These are phyloP conservation scores for Fusarium albosuccineum DNA, from an alignment of 2,329 filamentous ascomycete species.

Conservation along the genomic window DNA sequence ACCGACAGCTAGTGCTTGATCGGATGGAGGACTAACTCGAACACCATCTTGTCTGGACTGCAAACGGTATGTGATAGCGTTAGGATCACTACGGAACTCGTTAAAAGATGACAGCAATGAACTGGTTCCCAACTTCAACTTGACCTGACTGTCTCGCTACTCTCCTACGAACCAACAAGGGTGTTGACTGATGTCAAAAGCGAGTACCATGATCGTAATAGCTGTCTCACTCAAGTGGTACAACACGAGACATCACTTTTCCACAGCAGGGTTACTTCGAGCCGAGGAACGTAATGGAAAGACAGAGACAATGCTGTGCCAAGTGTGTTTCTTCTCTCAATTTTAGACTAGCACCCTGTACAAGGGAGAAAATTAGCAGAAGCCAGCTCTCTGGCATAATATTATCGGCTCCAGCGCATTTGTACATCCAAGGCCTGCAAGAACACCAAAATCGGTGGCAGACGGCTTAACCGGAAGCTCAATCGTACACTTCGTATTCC, in stretches of 20 bases:
- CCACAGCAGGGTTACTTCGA: neutral
- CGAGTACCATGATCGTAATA: too few species aligned
- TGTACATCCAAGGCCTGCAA: constrained; percentile 47
- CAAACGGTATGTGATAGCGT: too few species aligned
- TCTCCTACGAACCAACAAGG: too few species aligned
- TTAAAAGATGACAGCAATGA: too few species aligned
- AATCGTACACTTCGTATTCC: constrained; percentile 43
- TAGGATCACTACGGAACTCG: too few species aligned
- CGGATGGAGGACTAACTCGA: too few species aligned
- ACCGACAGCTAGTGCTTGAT: too few species aligned
- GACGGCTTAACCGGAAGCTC: constrained; percentile 42
- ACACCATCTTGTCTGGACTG: too few species aligned
- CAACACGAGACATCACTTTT: neutral
- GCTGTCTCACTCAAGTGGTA: neutral
- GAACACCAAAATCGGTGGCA: constrained; percentile 38
- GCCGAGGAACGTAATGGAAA: neutral
- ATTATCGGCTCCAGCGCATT: constrained; percentile 40
- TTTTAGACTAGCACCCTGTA: constrained; percentile 3
- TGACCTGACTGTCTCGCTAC: too few species aligned
- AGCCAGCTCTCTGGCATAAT: constrained; percentile 32
- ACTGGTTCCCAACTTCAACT: too few species aligned
- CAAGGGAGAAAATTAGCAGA: constrained; percentile 20
- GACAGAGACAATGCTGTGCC: neutral
- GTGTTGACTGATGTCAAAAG: too few species aligned
- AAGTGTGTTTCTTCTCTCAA: constrained; percentile 7